These are phyloP conservation scores for Rhodotorula sphaerocarpa DNA, from an alignment of 768 basidiomycete species.

Conservation along the genomic window DNA sequence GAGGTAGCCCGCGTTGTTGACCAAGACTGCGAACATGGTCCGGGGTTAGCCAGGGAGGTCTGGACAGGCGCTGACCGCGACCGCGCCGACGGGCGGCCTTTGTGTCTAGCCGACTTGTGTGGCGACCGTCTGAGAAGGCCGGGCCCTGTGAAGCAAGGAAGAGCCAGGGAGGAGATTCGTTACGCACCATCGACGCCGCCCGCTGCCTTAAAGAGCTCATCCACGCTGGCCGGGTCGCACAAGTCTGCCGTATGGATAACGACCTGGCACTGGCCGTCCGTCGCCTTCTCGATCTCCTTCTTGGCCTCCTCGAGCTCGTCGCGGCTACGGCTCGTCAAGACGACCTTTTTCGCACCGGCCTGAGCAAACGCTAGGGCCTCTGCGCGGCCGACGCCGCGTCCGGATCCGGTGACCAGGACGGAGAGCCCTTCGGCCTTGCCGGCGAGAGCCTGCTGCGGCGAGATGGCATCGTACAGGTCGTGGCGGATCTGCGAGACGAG, in stretches of 20 bases:
- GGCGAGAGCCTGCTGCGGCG: neutral
- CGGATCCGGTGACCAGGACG: slow-evolving; percentile 23
- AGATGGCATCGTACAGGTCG: slow-evolving; percentile 14
- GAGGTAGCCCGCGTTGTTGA: slow-evolving; percentile 25
- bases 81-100: no score
- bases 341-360: slow-evolving; percentile 16
- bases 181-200: slow-evolving; percentile 17
- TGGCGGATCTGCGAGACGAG: neutral
- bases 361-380: slow-evolving; percentile 14
- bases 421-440: neutral
- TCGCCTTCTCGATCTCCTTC: neutral
- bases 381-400: slow-evolving; percentile 1
- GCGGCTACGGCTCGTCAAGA: slow-evolving; percentile 6
- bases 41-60: neutral
- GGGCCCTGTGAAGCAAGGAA: no score
- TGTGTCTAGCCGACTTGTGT: neutral
- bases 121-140: no score
- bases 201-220: slow-evolving; percentile 10
- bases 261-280: neutral
- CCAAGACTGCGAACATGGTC: neutral
- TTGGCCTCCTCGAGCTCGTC: slow-evolving; percentile 12
- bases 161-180: neutral
- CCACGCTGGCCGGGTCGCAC: slow-evolving; percentile 6
- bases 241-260: neutral
- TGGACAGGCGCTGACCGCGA: no score